phyloP scores from a whole-genome alignment of 495 filamentous ascomycete genomes.

The Aspergillus taichungensis region DNA sequence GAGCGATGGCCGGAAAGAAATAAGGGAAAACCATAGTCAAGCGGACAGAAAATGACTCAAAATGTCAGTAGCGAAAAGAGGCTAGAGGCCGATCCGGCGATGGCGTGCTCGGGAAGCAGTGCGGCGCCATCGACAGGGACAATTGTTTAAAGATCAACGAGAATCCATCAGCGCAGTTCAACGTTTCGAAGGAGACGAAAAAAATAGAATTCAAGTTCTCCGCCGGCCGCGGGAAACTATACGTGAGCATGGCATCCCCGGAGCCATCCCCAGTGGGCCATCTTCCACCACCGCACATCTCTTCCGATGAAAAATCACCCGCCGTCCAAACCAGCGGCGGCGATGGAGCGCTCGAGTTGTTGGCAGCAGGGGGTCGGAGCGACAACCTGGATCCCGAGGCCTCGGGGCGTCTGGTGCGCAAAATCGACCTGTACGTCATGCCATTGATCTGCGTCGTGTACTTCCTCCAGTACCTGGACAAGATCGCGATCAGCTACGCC shows the following conservation, averaged over 20 bases:
- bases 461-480: slow-evolving; percentile 39
- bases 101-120: too few species aligned
- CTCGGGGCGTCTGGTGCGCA: slow-evolving; percentile 12
- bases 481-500: slow-evolving; percentile 39
- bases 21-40: too few species aligned
- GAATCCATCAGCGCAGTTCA: too few species aligned
- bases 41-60: too few species aligned
- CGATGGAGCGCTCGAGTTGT: slow-evolving; percentile 4
- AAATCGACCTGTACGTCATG: slow-evolving; percentile 42
- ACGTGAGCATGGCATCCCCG: not conserved
- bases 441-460: slow-evolving; percentile 27
- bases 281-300: not conserved
- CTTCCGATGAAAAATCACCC: not conserved
- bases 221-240: too few species aligned
- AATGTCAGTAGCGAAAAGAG: too few species aligned
- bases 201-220: too few species aligned
- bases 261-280: not conserved
- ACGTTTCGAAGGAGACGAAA: too few species aligned
- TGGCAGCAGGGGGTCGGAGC: not conserved
- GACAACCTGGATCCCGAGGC: slow-evolving; percentile 1
- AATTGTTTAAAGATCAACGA: too few species aligned
- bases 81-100: too few species aligned
- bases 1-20: too few species aligned
- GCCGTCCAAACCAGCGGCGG: not conserved
- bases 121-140: too few species aligned